Evolutionary conservation across 2,329 filamentous ascomycete species (phyloP).

Genomic region (Albifimbria verrucaria): DNA sequence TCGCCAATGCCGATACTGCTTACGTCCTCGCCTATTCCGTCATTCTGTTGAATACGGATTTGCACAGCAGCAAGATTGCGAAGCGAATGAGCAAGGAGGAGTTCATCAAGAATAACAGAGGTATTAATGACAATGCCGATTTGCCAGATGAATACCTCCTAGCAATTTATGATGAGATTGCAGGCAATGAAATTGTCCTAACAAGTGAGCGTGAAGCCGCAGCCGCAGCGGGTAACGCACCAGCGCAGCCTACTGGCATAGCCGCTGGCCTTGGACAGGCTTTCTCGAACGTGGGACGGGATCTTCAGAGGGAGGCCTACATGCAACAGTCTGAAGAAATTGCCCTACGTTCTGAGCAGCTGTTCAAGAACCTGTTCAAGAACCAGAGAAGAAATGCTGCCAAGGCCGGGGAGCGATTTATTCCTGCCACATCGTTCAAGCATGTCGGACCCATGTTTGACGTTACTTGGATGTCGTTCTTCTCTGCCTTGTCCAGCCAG

Average conservation of each 20-base stretch:
- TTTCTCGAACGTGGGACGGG: constrained; percentile 85
- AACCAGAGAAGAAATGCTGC: constrained; percentile 80
- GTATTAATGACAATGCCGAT: constrained; percentile 95
- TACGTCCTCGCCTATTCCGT: constrained; percentile 96
- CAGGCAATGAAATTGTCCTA: constrained; percentile 86
- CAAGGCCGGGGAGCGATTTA: constrained; percentile 70
- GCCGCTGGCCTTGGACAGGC: constrained; percentile 84
- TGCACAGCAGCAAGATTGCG: constrained; percentile 82
- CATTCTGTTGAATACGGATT: constrained; percentile 93
- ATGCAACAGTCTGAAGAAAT: constrained; percentile 96
- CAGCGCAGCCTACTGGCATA: constrained; percentile 63
- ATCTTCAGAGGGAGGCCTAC: constrained; percentile 89
- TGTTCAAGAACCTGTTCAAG: constrained; percentile 90
- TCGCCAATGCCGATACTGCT: constrained; percentile 95
- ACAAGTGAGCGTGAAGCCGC: constrained; percentile 89
- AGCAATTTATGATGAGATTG: constrained; percentile 90
- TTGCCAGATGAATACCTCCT: constrained; percentile 88
- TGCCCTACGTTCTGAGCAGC: constrained; percentile 65
- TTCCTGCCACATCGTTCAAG: constrained; percentile 88
- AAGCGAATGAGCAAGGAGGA: constrained; percentile 93
- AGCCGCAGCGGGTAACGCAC: constrained; percentile 66
- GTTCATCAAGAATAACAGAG: constrained; percentile 98
- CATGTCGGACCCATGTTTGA: constrained; percentile 99
- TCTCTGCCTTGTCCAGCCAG: constrained; percentile 88
- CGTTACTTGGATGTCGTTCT: constrained; percentile 98